Conservation (phyloP, 1,284 basidiomycete species). For the Leucoagaricus sp. region DNA sequence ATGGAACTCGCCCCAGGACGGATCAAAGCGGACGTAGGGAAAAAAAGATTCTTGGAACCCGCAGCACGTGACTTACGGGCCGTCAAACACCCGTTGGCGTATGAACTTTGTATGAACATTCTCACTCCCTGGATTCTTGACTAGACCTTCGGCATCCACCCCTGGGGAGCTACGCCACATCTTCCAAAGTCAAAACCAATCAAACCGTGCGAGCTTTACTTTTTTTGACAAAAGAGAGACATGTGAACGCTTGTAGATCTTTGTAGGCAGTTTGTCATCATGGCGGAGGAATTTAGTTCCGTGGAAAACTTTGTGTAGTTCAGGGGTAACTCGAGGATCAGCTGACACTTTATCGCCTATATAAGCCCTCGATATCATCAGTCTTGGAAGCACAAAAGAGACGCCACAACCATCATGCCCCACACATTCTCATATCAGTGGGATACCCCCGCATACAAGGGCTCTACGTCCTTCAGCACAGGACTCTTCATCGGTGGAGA, state of each 20-base stretch:
- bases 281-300: conserved; percentile 1
- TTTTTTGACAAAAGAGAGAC: neutral
- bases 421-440: conserved; percentile 59
- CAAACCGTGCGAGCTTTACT: neutral
- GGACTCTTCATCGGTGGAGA: conserved; percentile 86
- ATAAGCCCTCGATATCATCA: neutral
- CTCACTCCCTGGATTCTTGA: too few species aligned
- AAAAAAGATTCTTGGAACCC: too few species aligned
- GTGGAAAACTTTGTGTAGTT: neutral
- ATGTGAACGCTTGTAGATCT: neutral
- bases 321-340: neutral
- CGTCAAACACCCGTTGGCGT: too few species aligned
- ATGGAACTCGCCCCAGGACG: too few species aligned
- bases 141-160: too few species aligned
- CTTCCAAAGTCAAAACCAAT: neutral
- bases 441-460: conserved; percentile 68
- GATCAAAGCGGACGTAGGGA: too few species aligned
- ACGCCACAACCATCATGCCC: conserved; percentile 36
- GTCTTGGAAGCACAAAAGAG: neutral
- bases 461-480: conserved; percentile 65
- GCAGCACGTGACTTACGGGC: too few species aligned
- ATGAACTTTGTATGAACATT: too few species aligned
- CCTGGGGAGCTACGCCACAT: neutral
- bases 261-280: conserved; percentile 9
- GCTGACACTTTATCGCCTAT: neutral